These are phyloP conservation scores for Cordyceps cicadae DNA, from an alignment of 2,329 filamentous ascomycete species.

Conservation along the genomic window DNA sequence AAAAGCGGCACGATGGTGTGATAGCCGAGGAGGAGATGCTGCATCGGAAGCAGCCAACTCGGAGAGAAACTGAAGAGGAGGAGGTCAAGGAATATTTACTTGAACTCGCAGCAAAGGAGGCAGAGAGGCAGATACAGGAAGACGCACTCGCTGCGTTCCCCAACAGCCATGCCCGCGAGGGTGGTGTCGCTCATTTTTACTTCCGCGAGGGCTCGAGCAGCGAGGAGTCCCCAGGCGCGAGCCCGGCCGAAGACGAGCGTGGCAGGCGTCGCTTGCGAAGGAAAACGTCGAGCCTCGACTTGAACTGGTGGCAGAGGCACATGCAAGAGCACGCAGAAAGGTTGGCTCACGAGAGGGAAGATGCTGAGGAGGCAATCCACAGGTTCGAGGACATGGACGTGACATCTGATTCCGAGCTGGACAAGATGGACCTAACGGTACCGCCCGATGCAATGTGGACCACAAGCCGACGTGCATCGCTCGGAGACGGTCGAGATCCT, in stretches of 20 bases:
- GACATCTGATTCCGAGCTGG: conserved; percentile 33
- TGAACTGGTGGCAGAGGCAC: conserved; percentile 68
- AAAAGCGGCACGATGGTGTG: conserved; percentile 28
- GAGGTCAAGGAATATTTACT: conserved; percentile 69
- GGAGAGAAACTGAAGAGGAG: conserved; percentile 67
- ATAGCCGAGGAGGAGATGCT: conserved; percentile 14
- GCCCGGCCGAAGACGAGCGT: conserved; percentile 23
- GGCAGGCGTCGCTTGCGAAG: conserved; percentile 33
- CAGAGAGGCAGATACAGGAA: conserved; percentile 72
- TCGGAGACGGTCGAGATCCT: conserved; percentile 21
- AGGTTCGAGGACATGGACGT: conserved; percentile 20
- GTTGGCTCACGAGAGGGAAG: conserved; percentile 34
- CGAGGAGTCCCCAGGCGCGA: conserved; percentile 36
- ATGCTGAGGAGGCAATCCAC: conserved; percentile 11
- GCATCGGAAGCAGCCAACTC: conserved; percentile 31
- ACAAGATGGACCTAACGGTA: conserved; percentile 32
- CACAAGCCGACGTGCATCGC: conserved; percentile 25
- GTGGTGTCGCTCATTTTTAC: conserved; percentile 63
- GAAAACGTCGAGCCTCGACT: conserved; percentile 54
- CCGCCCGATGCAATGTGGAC: conserved; percentile 36
- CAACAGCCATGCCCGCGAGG: conserved; percentile 60
- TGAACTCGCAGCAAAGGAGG: conserved; percentile 69
- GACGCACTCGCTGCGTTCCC: conserved; percentile 68
- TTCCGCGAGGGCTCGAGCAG: conserved; percentile 56
- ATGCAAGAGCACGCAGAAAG: conserved; percentile 72